Conservation (phyloP, 371 early-diverging fungal species). For the Mortierella sp. region DNA sequence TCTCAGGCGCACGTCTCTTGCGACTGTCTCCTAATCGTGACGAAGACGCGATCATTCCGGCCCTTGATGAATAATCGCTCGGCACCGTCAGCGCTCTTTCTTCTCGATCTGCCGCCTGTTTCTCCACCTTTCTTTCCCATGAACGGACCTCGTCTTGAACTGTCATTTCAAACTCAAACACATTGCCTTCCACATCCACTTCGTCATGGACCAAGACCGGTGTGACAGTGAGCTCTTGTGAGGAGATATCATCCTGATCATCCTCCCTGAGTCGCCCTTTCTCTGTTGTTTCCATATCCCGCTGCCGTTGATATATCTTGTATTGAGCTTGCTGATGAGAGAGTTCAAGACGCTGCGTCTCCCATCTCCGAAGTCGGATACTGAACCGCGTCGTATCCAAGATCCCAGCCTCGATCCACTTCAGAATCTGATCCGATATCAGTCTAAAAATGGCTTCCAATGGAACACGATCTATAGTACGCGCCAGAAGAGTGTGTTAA, state of each 20-base stretch:
- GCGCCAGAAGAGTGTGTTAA: neutral
- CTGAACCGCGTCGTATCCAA: constrained; percentile 27
- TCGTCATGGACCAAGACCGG: constrained; percentile 39
- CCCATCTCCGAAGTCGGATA: constrained; percentile 23
- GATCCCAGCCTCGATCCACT: constrained; percentile 32
- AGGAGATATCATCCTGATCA: neutral
- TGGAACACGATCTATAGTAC: constrained; percentile 25
- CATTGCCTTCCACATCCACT: constrained; percentile 33
- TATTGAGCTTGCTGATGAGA: constrained; percentile 11
- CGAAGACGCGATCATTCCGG: neutral
- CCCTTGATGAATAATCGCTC: neutral
- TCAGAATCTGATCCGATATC: constrained; percentile 17
- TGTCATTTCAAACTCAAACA: constrained; percentile 20
- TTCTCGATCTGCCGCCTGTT: constrained; percentile 15
- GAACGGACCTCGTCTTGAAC: constrained; percentile 14
- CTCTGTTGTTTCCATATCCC: neutral
- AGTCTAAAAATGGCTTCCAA: constrained; percentile 16
- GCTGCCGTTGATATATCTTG: constrained; percentile 1
- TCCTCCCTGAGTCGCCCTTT: neutral
- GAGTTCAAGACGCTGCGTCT: constrained; percentile 14
- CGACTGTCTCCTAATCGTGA: constrained; percentile 21
- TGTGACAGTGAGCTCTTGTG: constrained; percentile 6
- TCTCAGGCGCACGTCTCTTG: constrained; percentile 30
- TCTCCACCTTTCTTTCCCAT: constrained; percentile 23
- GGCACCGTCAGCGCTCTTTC: constrained; percentile 11